Evolutionary conservation across 371 early-diverging fungal species (phyloP).

Genomic region (Chytridiales sp.): DNA sequence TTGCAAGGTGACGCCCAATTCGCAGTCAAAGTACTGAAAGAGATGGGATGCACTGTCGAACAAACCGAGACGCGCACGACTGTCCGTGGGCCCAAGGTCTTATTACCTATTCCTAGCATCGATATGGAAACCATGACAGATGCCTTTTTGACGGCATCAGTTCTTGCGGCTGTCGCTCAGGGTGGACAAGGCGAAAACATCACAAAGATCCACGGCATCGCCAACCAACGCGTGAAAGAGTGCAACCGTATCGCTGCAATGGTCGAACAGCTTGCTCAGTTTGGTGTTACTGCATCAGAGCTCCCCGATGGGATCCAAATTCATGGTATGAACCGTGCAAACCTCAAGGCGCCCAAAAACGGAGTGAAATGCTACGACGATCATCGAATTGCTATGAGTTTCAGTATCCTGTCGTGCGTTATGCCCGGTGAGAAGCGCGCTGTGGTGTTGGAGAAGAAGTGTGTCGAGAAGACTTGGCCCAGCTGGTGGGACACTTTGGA

Average conservation of each 20-base stretch:
- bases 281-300: slow-evolving; percentile 83
- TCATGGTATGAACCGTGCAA: slow-evolving; percentile 61
- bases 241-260: slow-evolving; percentile 96
- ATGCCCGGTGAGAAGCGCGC: slow-evolving; percentile 62
- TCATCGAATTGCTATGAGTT: slow-evolving; percentile 97
- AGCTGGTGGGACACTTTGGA: slow-evolving; percentile 95
- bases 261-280: slow-evolving; percentile 86
- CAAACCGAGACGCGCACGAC: slow-evolving; percentile 87
- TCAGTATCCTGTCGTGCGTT: slow-evolving; percentile 79
- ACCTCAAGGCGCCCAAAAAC: slow-evolving; percentile 54
- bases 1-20: slow-evolving; percentile 77
- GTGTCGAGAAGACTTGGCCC: slow-evolving; percentile 98
- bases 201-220: slow-evolving; percentile 90
- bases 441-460: slow-evolving; percentile 85
- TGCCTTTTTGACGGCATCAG: slow-evolving; percentile 94
- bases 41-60: slow-evolving; percentile 87
- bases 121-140: slow-evolving; percentile 99
- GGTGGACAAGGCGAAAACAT: slow-evolving; percentile 49
- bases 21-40: slow-evolving; percentile 85
- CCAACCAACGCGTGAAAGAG: slow-evolving; percentile 97
- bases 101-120: slow-evolving; percentile 74
- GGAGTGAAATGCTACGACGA: slow-evolving; percentile 93
- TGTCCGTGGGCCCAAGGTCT: slow-evolving; percentile 81
- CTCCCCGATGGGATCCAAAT: slow-evolving; percentile 90
- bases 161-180: slow-evolving; percentile 80